Evolutionary conservation across 768 basidiomycete species (phyloP), one percentile per base, ranked within the genome.

Genomic region (Lentinula guzmanii): DNA sequence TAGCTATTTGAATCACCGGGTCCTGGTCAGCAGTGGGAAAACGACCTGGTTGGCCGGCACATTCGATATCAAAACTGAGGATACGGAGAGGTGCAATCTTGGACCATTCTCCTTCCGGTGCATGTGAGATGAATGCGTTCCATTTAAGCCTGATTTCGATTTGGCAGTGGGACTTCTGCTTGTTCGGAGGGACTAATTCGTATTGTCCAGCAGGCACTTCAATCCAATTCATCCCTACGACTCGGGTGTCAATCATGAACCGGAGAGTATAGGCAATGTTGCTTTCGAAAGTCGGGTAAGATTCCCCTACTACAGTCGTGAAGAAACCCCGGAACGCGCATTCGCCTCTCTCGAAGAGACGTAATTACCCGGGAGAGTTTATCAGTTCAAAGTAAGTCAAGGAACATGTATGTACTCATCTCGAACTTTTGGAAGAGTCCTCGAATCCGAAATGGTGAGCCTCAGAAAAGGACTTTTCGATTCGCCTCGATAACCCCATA

Each of bases 201-300:
- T 97, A 99, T 65, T 86, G 85, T 2, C 91, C 91, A 3, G 89
- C 86, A 4, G 90, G 90, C 8, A 97, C 77, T 74, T 98, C 94
- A 57, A 99, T 89, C 96, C 97, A 99, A 70, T 98, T 98, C 97
- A 99, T 98, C 8, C 97, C 97, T 53, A 95, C 88, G 34, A 99
- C 87, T 80, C 94, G 88, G 5, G 92, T 90, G 69, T 99, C 97
- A 63, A 99, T 96, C 97, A 99, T 99, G 73, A 98, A 98, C 7
- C 97, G 86, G 55, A 99, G 77, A 3, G 83, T 86, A 69, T 93
- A 99, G 0, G 85, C 86, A 59, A 99, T 91, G 69, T 98, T 98
- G 68, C 95, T 97, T 73, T 99, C 97, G 64, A 81, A 99, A 0
- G 96, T 98, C 33, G 85, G 61, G 15, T 86, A 75, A 31, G 79